phyloP scores from a whole-genome alignment of 192 early-diverging fungal genomes.

The Pilaira anomala region DNA sequence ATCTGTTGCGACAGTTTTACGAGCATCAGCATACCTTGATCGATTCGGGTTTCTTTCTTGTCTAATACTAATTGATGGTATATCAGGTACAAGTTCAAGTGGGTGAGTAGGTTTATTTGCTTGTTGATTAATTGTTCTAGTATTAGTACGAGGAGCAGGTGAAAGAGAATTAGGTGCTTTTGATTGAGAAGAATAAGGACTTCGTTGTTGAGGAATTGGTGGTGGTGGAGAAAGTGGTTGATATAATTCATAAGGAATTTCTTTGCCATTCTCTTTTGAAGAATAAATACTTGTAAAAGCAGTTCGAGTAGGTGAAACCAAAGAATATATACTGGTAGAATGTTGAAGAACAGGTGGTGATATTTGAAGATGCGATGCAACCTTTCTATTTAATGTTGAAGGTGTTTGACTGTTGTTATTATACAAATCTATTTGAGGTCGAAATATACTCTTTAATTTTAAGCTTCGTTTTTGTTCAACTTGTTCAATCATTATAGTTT shows the following conservation, averaged over 20 bases:
- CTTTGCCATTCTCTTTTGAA: conserved; percentile 1
- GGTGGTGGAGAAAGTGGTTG: conserved; percentile 9
- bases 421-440: neutral
- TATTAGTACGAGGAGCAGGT: conserved; percentile 4
- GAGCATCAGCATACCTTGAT: neutral
- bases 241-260: conserved; percentile 12
- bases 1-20: conserved; percentile 6
- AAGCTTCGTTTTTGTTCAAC: conserved; percentile 4
- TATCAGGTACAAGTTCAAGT: neutral
- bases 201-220: conserved; percentile 6
- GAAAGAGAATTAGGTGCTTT: conserved; percentile 15
- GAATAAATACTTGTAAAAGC: conserved; percentile 15
- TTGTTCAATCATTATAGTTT: conserved; percentile 8
- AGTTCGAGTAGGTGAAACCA: conserved; percentile 25
- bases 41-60: neutral
- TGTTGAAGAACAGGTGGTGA: conserved; percentile 26
- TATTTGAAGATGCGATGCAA: conserved; percentile 1
- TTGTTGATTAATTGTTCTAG: neutral
- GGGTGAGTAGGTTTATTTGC: neutral
- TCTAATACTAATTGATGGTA: neutral
- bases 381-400: conserved; percentile 9
- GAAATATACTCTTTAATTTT: conserved; percentile 18
- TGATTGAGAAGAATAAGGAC: neutral
- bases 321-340: conserved; percentile 24
- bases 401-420: neutral